Base-by-base conservation (phyloP, 2,329 filamentous ascomycete genomes). In the Sarocladiaceae sp. region DNA sequence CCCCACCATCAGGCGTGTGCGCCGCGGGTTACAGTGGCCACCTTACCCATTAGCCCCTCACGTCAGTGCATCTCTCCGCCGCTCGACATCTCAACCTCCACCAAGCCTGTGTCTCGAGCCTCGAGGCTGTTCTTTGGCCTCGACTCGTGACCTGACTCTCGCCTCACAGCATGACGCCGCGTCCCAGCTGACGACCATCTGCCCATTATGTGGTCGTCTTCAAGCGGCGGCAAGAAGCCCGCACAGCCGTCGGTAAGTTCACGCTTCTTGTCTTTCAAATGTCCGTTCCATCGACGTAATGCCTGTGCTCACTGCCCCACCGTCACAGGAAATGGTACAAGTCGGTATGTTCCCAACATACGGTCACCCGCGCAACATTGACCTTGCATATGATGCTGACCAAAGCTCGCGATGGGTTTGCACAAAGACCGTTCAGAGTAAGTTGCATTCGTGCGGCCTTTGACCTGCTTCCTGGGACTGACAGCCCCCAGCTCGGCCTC, bases 291-390 rank as follows among this genome's bases (percentile, higher is more conserved):
- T 59, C 54, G 58, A 52, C 47, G 55, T 56, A 42, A 57, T 53
- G 46, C 53, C 35, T 57, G 57, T 62, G 60, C 65, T 71, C 60
- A 71, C 66, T 60, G 59, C 66, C 66, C 65, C 62, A 64, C 67
- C 61, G 69, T 62, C 73, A 66, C 77, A 97, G 90, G 94, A 99
- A 80, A 99, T 99, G 94, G 90, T 97, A 62, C 93, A 99, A 87
- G 92, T 99, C 78, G 93, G 94, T 97, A 86, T 64, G 79, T 77
- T 52, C 36, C 46, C 53, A 48, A 48, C 44, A 26, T 31, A 7
- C 28, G 44, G 25, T 48, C 44, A 18, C 44, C 44, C 33, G 26
- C 44, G 44, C 44, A 33, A 48, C 44, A 31, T 33, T 48, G 25
- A 18, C 26, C 18, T 25, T 48, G 25, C 44, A 48, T 17, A 33